Conservation (phyloP, 2,329 filamentous ascomycete genomes). For the Clonostachys rhizophaga region DNA sequence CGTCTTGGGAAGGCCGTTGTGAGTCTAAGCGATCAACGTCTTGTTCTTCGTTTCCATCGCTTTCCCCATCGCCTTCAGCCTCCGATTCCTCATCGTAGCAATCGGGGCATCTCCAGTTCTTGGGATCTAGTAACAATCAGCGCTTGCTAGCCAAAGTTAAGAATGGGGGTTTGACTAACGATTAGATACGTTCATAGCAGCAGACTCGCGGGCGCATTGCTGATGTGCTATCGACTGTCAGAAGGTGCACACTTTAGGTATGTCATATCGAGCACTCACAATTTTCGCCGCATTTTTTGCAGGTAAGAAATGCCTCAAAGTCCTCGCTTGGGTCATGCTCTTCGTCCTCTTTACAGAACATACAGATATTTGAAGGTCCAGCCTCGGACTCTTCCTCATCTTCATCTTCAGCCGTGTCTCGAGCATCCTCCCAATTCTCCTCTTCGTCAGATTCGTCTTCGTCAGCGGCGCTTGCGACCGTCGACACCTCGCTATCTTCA, state of each 20-base stretch:
- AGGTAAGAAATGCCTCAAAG: slow-evolving; percentile 74
- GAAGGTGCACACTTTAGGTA: slow-evolving; percentile 14
- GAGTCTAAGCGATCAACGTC: slow-evolving; percentile 11
- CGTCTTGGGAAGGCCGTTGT: slow-evolving; percentile 50
- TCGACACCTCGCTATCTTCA: slow-evolving; percentile 35
- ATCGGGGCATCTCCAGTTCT: slow-evolving; percentile 47
- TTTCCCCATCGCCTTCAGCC: slow-evolving; percentile 20
- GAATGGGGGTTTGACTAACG: slow-evolving; percentile 12
- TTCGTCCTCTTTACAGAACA: slow-evolving; percentile 80
- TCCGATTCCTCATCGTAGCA: slow-evolving; percentile 30
- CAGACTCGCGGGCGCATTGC: slow-evolving; percentile 76
- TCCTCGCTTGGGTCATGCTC: slow-evolving; percentile 78
- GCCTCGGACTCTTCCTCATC: slow-evolving; percentile 54
- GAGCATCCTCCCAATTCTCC: slow-evolving; percentile 40
- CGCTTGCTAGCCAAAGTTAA: not conserved
- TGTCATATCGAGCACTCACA: slow-evolving; percentile 48
- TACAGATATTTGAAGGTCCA: slow-evolving; percentile 40
- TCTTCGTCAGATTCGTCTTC: slow-evolving; percentile 53
- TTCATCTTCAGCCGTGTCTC: slow-evolving; percentile 32
- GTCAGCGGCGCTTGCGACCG: slow-evolving; percentile 44
- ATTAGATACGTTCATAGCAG: slow-evolving; percentile 24
- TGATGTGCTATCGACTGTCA: slow-evolving; percentile 68
- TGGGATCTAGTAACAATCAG: slow-evolving; percentile 22
- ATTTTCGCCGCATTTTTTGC: slow-evolving; percentile 74
- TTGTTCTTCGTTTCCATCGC: slow-evolving; percentile 9